A percentile compares a stretch with the other conserved stretches of the same genome.
Conservation (phyloP, 2,329 filamentous ascomycete species). For the Alternaria brassicicola region DNA sequence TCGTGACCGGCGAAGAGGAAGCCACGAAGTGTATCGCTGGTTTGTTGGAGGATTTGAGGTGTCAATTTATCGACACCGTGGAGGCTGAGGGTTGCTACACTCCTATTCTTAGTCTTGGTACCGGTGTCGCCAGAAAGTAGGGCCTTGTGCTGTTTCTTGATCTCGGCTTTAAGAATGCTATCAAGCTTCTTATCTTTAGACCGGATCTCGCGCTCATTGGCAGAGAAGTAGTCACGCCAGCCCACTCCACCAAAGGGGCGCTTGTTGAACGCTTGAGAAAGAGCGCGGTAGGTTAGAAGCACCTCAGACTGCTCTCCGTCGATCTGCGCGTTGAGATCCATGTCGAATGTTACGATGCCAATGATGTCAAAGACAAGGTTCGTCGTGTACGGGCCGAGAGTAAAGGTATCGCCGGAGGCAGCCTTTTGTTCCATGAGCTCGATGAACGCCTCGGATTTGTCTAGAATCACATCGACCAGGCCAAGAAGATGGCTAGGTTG, state of each 20-base stretch:
- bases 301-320: slow-evolving; percentile 20
- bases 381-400: slow-evolving; percentile 20
- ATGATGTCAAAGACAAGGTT: slow-evolving; percentile 32
- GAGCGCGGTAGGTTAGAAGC: slow-evolving; percentile 22
- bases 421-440: slow-evolving; percentile 26
- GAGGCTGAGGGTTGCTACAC: slow-evolving; percentile 23
- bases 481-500: slow-evolving; percentile 19
- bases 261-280: slow-evolving; percentile 26
- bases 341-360: slow-evolving; percentile 25
- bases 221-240: slow-evolving; percentile 22
- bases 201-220: slow-evolving; percentile 23
- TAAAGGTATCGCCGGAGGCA: slow-evolving; percentile 9
- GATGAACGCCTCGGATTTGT: slow-evolving; percentile 34
- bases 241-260: slow-evolving; percentile 15
- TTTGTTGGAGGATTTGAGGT: slow-evolving; percentile 34
- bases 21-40: slow-evolving; percentile 45
- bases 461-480: slow-evolving; percentile 29
- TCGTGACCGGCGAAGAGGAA: slow-evolving; percentile 46
- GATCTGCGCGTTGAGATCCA: slow-evolving; percentile 25
- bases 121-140: background rate
- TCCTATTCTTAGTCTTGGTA: slow-evolving; percentile 3
- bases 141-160: slow-evolving; percentile 15
- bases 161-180: slow-evolving; percentile 19
- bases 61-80: slow-evolving; percentile 20
- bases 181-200: slow-evolving; percentile 18